Evolutionary conservation across 176 grass and related monocot species (phyloP).

Genomic region (Oryza brachyantha): DNA sequence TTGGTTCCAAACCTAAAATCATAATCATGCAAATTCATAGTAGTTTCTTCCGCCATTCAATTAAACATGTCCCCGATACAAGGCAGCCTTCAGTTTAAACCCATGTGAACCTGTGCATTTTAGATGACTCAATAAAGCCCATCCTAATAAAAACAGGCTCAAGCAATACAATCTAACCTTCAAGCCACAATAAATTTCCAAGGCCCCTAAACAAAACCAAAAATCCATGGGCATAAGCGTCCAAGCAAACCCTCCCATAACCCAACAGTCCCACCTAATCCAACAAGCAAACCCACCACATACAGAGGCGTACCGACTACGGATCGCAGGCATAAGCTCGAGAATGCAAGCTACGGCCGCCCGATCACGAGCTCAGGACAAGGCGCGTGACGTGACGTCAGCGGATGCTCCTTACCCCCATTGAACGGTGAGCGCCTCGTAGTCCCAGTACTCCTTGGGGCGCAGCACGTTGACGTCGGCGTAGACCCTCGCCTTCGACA

Average conservation of each 20-base stretch:
- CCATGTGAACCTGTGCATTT: neutral
- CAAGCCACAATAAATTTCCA: neutral
- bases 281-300: neutral
- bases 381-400: neutral
- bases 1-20: neutral
- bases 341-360: neutral
- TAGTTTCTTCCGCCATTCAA: neutral
- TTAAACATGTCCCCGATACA: neutral
- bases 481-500: constrained; percentile 81
- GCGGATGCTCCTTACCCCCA: constrained; percentile 54
- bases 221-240: neutral
- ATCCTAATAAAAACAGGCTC: neutral
- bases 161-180: neutral
- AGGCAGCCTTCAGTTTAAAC: neutral
- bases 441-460: constrained; percentile 96
- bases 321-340: neutral
- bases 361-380: neutral
- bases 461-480: constrained; percentile 74
- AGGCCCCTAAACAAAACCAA: neutral
- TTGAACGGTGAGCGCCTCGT: constrained; percentile 75
- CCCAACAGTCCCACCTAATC: neutral
- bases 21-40: neutral
- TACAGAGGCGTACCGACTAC: neutral
- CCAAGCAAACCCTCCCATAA: neutral
- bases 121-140: neutral